These are phyloP conservation scores for Eimeria acervulina DNA, from an alignment of 169 alveolate species.

Conservation along the genomic window DNA sequence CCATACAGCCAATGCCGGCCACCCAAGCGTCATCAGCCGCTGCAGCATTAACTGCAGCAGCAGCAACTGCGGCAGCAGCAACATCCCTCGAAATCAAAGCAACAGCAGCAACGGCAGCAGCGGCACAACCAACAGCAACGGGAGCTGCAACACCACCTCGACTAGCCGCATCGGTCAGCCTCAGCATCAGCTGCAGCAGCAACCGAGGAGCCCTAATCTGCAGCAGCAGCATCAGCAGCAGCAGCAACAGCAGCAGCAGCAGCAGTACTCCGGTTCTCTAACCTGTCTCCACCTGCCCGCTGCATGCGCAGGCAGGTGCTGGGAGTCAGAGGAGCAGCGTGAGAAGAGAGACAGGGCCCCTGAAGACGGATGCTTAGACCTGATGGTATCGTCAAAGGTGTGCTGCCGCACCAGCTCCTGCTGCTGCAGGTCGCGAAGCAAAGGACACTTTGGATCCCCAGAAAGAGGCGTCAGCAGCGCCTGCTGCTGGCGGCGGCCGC, in stretches of 20 bases:
- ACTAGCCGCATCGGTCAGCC: background rate
- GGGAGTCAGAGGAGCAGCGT: conserved; percentile 21
- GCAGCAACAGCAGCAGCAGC: background rate
- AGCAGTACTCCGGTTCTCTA: background rate
- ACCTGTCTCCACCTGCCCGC: conserved; percentile 44
- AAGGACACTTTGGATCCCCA: conserved; percentile 53
- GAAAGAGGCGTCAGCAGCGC: conserved; percentile 62
- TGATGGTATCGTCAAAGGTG: conserved; percentile 58
- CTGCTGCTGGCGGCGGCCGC: conserved; percentile 70
- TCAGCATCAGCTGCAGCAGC: background rate
- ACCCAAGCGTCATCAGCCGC: background rate
- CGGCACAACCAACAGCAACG: background rate
- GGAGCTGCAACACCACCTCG: background rate
- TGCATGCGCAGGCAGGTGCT: background rate
- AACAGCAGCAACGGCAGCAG: background rate
- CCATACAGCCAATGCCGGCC: background rate
- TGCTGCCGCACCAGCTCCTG: conserved; percentile 71
- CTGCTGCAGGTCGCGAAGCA: conserved; percentile 56
- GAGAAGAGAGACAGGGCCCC: conserved; percentile 48
- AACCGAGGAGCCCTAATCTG: background rate
- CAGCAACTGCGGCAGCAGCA: background rate
- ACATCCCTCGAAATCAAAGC: background rate
- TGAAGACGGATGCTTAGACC: background rate
- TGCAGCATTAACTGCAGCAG: background rate
- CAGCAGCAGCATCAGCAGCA: background rate